Conservation (phyloP, 2,329 filamentous ascomycete genomes). For the Fusarium sublunatum region DNA sequence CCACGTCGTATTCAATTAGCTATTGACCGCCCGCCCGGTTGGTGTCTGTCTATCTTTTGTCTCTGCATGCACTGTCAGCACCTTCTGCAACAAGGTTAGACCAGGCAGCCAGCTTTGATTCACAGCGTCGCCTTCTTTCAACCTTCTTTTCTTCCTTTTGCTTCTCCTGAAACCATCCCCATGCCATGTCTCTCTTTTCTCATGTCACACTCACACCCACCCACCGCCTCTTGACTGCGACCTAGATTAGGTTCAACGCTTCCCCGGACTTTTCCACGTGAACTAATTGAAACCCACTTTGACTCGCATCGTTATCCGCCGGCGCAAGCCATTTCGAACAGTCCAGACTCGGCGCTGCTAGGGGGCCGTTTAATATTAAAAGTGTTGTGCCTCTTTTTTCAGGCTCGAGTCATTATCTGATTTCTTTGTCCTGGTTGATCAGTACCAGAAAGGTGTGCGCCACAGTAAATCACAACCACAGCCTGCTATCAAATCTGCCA, state of each 20-base stretch:
- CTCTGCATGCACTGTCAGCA: not conserved
- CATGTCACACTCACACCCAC: not conserved
- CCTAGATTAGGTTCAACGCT: not conserved
- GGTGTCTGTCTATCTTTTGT: not conserved
- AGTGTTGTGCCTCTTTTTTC: not conserved
- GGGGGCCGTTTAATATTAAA: not conserved
- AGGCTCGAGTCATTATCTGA: not conserved
- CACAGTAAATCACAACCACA: not conserved
- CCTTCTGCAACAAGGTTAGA: slow-evolving; percentile 8
- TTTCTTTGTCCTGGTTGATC: not conserved
- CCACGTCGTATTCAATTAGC: not conserved
- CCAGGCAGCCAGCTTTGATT: not conserved
- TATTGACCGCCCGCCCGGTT: not conserved
- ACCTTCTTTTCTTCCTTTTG: slow-evolving; percentile 7
- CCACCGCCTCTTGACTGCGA: too few relatives aligned
- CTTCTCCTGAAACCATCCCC: too few relatives aligned
- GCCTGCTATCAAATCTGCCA: too few relatives aligned
- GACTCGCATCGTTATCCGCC: not conserved
- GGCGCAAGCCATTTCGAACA: not conserved
- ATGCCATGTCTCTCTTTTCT: not conserved
- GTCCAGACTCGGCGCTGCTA: not conserved
- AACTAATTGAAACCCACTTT: not conserved
- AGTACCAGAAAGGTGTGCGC: not conserved
- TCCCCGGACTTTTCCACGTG: slow-evolving; percentile 1
- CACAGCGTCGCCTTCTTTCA: not conserved